Base-by-base conservation (phyloP, 805 yeast genomes). In the Debaryomyces prosopidis region DNA sequence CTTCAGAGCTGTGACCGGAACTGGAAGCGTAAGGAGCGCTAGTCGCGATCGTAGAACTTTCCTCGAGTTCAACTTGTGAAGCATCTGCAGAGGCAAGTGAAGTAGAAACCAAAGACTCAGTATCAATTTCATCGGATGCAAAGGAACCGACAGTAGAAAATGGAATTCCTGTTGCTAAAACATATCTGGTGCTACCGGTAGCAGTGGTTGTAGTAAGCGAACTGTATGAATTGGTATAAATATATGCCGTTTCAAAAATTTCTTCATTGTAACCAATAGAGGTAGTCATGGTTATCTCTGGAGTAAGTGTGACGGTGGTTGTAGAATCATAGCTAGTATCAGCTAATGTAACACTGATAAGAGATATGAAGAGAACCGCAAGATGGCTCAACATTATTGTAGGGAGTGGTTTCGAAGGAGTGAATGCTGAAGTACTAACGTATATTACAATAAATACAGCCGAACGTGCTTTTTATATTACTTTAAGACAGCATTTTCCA, bases 181-280 rank as follows among this genome's bases (percentile, higher is more conserved):
- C 40, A 10, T 36, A 38, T 12, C 23, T 40, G 23, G 58, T 52
- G 43, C 57, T 54, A 19, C 60, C 62, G 11, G 56, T 46, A 23
- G 54, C 48, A 9, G 59, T 53, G 8, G 52, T 43, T n/a, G 71
- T 63, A 28, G 75, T 66, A 40, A 62, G 54, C 5, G 42, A 46
- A 2, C 73, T 73, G 18, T 50, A 53, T 12, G 58, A 42, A 41
- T 53, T 54, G 19, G 72, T 65, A 50, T 52, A 70, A 23, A 66
- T 51, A 48, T 68, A 69, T 6, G 46, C 61, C 4, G 68, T 59
- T 23, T 55, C 66, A 40, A 45, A 60, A 18, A 66, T 47, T 18
- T 55, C 57, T 39, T 57, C 66, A n/a, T 55, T 45, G 19, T 50
- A 53, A 5, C 55, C 61, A 6, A 63, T 54, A 10, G 69, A 63